Conservation (phyloP, 1,284 basidiomycete genomes). For the Quambalaria eucalypti region DNA sequence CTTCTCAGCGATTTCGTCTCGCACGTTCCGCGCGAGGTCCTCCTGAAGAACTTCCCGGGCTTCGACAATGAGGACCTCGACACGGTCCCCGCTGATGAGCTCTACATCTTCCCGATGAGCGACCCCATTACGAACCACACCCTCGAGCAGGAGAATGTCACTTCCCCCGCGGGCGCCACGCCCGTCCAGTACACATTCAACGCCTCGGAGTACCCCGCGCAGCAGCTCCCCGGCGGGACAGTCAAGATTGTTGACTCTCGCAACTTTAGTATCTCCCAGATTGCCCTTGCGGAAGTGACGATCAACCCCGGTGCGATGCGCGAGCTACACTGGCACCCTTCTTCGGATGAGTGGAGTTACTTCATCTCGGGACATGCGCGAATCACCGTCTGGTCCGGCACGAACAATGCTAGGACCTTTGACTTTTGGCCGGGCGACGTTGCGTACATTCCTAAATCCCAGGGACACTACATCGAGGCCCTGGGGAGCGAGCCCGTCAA, state of each 20-base stretch:
- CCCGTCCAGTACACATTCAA: slow-evolving; percentile 55
- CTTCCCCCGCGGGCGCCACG: slow-evolving; percentile 54
- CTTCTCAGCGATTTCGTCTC: slow-evolving; percentile 46
- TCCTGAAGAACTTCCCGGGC: slow-evolving; percentile 58
- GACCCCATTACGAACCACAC: not conserved
- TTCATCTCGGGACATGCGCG: slow-evolving; percentile 11
- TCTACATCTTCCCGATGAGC: slow-evolving; percentile 36
- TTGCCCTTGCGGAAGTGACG: slow-evolving; percentile 60
- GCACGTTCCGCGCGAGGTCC: slow-evolving; percentile 58
- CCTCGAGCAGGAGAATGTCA: slow-evolving; percentile 32
- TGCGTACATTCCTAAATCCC: not conserved
- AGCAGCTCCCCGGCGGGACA: slow-evolving; percentile 53
- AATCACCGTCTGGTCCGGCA: slow-evolving; percentile 13
- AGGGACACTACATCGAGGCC: slow-evolving; percentile 64
- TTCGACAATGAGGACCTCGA: slow-evolving; percentile 10
- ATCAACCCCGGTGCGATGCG: slow-evolving; percentile 62
- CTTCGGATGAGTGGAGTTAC: slow-evolving; percentile 10
- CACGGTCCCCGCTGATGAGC: slow-evolving; percentile 33
- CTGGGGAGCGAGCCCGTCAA: slow-evolving; percentile 58
- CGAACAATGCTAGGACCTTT: slow-evolving; percentile 58
- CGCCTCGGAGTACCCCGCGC: slow-evolving; percentile 54
- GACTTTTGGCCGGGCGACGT: slow-evolving; percentile 50
- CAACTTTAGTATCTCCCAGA: slow-evolving; percentile 51
- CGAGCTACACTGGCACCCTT: slow-evolving; percentile 61
- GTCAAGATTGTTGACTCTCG: slow-evolving; percentile 60